Conservation (phyloP, 345 rosid genomes). For the Kernera saxatilis region DNA sequence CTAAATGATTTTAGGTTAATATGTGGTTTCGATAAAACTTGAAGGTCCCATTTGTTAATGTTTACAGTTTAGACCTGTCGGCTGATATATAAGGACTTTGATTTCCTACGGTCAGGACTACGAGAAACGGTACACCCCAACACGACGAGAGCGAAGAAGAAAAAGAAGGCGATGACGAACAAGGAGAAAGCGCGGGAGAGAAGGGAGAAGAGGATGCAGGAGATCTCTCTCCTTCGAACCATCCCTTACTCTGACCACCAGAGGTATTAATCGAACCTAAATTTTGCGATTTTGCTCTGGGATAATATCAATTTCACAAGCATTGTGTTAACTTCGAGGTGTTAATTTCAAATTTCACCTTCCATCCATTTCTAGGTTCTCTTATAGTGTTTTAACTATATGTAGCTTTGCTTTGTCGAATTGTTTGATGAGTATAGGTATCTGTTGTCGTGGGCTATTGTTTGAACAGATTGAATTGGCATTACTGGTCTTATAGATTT, state of each 20-base stretch:
- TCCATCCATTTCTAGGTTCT: not conserved
- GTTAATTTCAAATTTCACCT: not conserved
- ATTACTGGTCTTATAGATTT: not conserved
- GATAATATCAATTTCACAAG: not conserved
- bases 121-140: not conserved
- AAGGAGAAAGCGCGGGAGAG: slow-evolving; percentile 69
- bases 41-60: not conserved
- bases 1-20: not conserved
- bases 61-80: not conserved
- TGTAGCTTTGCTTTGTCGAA: not conserved
- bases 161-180: slow-evolving; percentile 37
- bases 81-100: not conserved
- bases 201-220: slow-evolving; percentile 72
- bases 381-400: not conserved
- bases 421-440: not conserved
- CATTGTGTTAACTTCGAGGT: not conserved
- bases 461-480: not conserved
- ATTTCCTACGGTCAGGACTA: not conserved
- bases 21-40: not conserved
- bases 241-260: slow-evolving; percentile 85
- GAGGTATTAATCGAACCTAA: slow-evolving; percentile 37
- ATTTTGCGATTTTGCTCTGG: not conserved
- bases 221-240: slow-evolving; percentile 78
- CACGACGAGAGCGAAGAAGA: not conserved
- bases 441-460: not conserved